Evolutionary conservation across 306 rosid genomes (phyloP), one percentile per base, ranked within the genome.

Genomic region (Astragalus glycyphyllos): DNA sequence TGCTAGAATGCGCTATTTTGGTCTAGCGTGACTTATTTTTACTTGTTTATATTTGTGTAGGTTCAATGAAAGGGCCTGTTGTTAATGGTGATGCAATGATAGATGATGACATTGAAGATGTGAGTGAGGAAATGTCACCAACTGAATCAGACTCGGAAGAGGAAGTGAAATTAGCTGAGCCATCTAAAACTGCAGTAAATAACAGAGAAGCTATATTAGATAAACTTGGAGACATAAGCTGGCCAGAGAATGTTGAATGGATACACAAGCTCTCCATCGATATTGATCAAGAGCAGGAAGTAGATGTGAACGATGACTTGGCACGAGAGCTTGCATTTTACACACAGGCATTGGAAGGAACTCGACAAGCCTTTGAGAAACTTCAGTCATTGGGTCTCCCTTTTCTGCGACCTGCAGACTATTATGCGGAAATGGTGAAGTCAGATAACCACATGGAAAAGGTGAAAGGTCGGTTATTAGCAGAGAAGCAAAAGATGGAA

Each of bases 381-480:
- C 86, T 92, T 66, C 85, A 90, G 49, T 79, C 92, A 7, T 79
- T 82, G 86, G 88, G 91, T 58, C 80, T 79, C 41, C 96, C 92
- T 11, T 92, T 90, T 65, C 88, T 88, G 17, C 83, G 97, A 80
- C 96, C 92, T n/a, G 32, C 86, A 0, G 98, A 92, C 77, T 92
- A 86, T 81, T 89, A 92, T 69, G 98, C 98, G 0, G 95, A 92
- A 68, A 92, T 92, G 98, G 96, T 86, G 82, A 92, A 92, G 88
- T 68, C 94, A 5, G 98, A 92, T 80, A 45, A 64, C 14, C 98
- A 92, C 77, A 89, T 89, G 96, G 89, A 42, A 77, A 92, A 86
- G 61, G 92, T 92, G 51, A 92, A 89, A 79, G 90, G 92, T 8
- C 77, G 85, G 42, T 84, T 92, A 8, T 72, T 92, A 76, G 76